Evolutionary conservation across 2,329 filamentous ascomycete genomes (phyloP).

Genomic region (Calonectria hawksworthii): DNA sequence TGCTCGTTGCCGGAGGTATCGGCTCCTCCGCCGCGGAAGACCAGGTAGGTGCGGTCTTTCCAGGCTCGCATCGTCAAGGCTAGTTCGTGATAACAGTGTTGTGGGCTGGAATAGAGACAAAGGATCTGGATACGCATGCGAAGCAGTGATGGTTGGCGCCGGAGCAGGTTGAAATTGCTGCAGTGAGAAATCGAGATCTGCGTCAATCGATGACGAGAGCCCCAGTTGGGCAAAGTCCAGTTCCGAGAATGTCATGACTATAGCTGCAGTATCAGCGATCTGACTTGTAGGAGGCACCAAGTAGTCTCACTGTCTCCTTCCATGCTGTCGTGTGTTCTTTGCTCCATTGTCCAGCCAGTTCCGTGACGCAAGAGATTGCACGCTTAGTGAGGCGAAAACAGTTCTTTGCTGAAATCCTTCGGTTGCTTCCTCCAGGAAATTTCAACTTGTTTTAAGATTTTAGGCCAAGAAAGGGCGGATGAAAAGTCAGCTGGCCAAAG

Average conservation of each 20-base stretch:
- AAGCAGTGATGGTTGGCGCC: not conserved
- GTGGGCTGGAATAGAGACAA: not conserved
- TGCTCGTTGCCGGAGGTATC: not conserved
- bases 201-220: not conserved
- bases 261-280: not conserved
- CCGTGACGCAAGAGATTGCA: not conserved
- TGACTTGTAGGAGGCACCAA: no score
- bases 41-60: not conserved
- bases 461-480: not conserved
- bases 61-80: no score
- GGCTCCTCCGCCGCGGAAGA: not conserved
- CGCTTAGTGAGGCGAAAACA: not conserved
- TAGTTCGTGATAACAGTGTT: no score
- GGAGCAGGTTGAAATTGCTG: not conserved
- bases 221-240: not conserved
- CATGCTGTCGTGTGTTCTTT: not conserved
- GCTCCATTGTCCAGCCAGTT: not conserved
- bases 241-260: slow-evolving; percentile 4
- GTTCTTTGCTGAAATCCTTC: not conserved
- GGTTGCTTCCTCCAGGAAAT: not conserved
- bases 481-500: not conserved
- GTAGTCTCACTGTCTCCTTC: not conserved
- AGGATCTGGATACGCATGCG: not conserved
- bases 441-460: not conserved
- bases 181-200: not conserved